Conservation (phyloP, 2,329 filamentous ascomycete genomes). For the Pseudocercospora vitis region DNA sequence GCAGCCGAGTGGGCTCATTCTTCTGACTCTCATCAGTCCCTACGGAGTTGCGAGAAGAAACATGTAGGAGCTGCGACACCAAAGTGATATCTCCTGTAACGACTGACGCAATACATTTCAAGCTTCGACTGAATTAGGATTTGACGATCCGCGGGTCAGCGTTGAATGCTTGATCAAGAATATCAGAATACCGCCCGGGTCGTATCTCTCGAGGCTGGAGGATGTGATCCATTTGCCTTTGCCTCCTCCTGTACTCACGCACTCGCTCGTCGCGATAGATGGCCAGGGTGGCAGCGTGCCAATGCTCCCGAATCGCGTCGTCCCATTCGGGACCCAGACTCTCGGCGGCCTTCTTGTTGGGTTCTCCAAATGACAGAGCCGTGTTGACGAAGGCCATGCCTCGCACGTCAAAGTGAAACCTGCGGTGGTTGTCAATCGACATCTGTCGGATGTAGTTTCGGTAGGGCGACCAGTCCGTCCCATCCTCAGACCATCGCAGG, state of each 20-base stretch:
- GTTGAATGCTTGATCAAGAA: too few relatives aligned
- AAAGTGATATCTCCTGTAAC: neutral
- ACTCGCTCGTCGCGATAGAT: neutral
- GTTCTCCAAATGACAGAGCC: too few relatives aligned
- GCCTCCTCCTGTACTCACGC: neutral
- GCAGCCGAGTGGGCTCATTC: conserved; percentile 45
- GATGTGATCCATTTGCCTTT: neutral
- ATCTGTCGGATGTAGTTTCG: neutral
- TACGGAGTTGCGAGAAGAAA: conserved; percentile 8
- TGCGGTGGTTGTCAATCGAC: neutral
- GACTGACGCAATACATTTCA: neutral
- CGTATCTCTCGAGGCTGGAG: too few relatives aligned
- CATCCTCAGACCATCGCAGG: too few relatives aligned
- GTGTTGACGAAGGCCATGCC: neutral
- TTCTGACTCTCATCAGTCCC: conserved; percentile 32
- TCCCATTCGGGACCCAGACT: neutral
- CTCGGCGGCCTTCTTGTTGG: too few relatives aligned
- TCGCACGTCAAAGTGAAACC: neutral
- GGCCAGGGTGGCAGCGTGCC: neutral
- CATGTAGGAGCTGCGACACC: neutral
- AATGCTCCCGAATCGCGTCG: neutral
- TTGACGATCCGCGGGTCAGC: too few relatives aligned
- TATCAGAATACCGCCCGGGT: too few relatives aligned
- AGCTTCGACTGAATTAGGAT: too few relatives aligned
- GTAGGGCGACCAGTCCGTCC: conserved; percentile 2